These are phyloP conservation scores for Pinus taeda DNA, from an alignment of 75 land plant genomes.

Conservation along the genomic window DNA sequence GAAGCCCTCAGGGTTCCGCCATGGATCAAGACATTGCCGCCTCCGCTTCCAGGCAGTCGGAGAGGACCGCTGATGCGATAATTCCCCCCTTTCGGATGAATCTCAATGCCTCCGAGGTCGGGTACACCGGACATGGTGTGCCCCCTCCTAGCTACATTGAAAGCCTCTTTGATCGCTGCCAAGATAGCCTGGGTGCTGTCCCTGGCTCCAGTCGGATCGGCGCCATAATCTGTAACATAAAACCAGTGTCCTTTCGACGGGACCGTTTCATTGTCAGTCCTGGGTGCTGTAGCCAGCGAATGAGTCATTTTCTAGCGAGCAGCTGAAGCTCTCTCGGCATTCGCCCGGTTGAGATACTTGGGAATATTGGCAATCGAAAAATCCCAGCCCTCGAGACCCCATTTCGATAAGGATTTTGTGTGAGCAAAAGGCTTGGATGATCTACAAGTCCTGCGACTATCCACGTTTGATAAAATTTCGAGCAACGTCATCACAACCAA, in stretches of 20 bases:
- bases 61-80: conserved; percentile 57
- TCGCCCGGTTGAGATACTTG: too few species aligned
- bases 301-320: too few species aligned
- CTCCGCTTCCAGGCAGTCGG: conserved; percentile 40
- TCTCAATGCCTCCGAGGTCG: conserved; percentile 58
- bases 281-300: too few species aligned
- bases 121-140: conserved; percentile 40
- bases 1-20: conserved; percentile 70
- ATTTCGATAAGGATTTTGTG: too few species aligned
- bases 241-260: conserved; percentile 16
- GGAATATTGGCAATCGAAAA: too few species aligned
- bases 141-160: conserved; percentile 10
- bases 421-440: background rate
- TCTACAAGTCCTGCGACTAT: background rate
- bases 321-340: too few species aligned
- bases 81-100: conserved; percentile 65
- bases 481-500: too few species aligned
- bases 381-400: too few species aligned
- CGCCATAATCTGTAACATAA: conserved; percentile 45
- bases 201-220: conserved; percentile 48
- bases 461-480: background rate
- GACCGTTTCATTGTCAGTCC: too few species aligned
- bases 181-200: conserved; percentile 55
- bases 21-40: conserved; percentile 55
- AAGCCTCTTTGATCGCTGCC: conserved; percentile 38